Conservation (phyloP, 306 rosid genomes). For the Corylus avellana region DNA sequence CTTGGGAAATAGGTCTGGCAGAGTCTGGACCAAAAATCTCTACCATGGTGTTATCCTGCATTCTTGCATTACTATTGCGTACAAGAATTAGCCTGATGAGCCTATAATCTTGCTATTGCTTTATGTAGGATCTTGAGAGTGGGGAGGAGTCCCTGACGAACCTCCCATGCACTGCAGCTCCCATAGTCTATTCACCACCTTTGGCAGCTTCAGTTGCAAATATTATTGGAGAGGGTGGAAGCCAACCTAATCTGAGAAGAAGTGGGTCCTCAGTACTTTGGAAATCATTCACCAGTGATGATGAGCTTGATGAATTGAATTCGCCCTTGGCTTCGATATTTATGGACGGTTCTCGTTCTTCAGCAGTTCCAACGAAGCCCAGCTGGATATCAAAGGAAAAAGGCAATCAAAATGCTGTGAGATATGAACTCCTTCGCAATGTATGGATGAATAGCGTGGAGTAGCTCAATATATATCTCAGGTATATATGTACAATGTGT, state of each 20-base stretch:
- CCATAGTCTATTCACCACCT: conserved; percentile 68
- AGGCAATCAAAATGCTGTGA: conserved; percentile 44
- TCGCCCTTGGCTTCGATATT: conserved; percentile 74
- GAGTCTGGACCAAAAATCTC: neutral
- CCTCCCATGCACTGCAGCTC: conserved; percentile 76
- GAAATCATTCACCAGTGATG: conserved; percentile 92
- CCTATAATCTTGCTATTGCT: conserved; percentile 10
- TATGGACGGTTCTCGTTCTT: conserved; percentile 37
- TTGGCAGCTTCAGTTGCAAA: conserved; percentile 46
- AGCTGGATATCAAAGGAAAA: conserved; percentile 46
- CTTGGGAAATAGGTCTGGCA: neutral
- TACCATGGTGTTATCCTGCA: neutral
- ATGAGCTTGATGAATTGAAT: conserved; percentile 83
- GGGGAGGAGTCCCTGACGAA: conserved; percentile 49
- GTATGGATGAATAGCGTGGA: conserved; percentile 79
- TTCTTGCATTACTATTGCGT: neutral
- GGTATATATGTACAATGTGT: conserved; percentile 1
- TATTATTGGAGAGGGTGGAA: conserved; percentile 59
- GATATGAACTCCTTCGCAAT: conserved; percentile 86
- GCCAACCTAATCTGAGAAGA: conserved; percentile 67
- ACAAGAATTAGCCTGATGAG: neutral
- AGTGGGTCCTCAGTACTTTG: conserved; percentile 73
- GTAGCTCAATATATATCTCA: conserved; percentile 21
- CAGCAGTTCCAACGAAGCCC: conserved; percentile 42
- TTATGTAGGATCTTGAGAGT: conserved; percentile 55